Conservation (phyloP, 2,329 filamentous ascomycete genomes). For the Capronia americana region DNA sequence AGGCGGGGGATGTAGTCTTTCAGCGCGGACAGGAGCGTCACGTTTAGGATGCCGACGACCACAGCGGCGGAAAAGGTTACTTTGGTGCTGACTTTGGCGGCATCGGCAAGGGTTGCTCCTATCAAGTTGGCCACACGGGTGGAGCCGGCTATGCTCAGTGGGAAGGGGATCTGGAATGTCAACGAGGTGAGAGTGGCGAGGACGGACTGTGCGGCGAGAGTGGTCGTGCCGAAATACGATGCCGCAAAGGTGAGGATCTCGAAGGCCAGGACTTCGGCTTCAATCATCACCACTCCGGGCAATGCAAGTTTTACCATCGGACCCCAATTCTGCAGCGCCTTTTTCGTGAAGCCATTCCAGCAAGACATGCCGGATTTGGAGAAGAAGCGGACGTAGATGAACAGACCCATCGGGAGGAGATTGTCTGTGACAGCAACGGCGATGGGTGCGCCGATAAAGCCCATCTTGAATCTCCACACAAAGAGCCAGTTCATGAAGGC, state of each 20-base stretch:
- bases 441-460: constrained; percentile 80
- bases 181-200: constrained; percentile 78
- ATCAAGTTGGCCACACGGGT: constrained; percentile 92
- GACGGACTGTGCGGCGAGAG: constrained; percentile 86
- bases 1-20: constrained; percentile 77
- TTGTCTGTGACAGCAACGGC: constrained; percentile 78
- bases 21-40: constrained; percentile 70
- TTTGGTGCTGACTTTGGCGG: constrained; percentile 79
- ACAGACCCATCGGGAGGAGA: constrained; percentile 73
- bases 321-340: constrained; percentile 75
- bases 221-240: constrained; percentile 77
- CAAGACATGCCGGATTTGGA: constrained; percentile 67
- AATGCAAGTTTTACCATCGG: constrained; percentile 87
- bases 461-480: constrained; percentile 72
- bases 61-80: constrained; percentile 73
- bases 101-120: constrained; percentile 79
- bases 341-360: constrained; percentile 78
- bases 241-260: constrained; percentile 86
- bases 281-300: constrained; percentile 90
- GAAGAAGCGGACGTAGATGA: constrained; percentile 75
- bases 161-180: constrained; percentile 91
- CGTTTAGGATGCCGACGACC: constrained; percentile 79
- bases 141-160: constrained; percentile 83
- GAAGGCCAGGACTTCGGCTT: constrained; percentile 92
- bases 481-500: constrained; percentile 80